These are phyloP conservation scores for Massarina eburnea DNA, from an alignment of 2,329 filamentous ascomycete species.

Conservation along the genomic window DNA sequence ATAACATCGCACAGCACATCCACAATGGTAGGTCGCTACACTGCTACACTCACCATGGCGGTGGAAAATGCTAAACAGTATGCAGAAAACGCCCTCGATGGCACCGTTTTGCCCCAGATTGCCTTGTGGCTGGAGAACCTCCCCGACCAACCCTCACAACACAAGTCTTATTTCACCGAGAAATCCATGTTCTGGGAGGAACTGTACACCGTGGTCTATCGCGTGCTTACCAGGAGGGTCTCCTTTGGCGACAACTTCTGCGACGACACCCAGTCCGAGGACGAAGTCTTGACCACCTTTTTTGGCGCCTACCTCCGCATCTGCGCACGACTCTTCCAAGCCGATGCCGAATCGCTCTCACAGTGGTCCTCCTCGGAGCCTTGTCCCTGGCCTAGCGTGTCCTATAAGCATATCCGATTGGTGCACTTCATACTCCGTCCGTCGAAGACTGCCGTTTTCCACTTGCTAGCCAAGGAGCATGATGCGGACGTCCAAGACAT, in stretches of 20 bases:
- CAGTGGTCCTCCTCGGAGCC: constrained; percentile 15
- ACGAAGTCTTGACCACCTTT: constrained; percentile 29
- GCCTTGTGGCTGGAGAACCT: constrained; percentile 31
- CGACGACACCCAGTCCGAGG: constrained; percentile 21
- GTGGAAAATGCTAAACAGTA: constrained; percentile 13
- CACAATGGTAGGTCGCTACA: constrained; percentile 22
- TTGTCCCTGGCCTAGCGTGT: constrained; percentile 22
- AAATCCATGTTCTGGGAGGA: constrained; percentile 40
- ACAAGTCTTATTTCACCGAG: constrained; percentile 27
- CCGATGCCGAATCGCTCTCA: constrained; percentile 27
- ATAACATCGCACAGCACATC: constrained; percentile 26
- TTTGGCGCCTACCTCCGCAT: constrained; percentile 31
- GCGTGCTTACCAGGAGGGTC: constrained; percentile 28
- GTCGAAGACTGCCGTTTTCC: constrained; percentile 27
- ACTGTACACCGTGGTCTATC: constrained; percentile 28
- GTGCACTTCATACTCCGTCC: constrained; percentile 24
- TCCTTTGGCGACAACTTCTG: constrained; percentile 31
- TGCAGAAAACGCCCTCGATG: constrained; percentile 21
- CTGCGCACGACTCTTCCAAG: constrained; percentile 27
- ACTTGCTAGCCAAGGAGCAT: constrained; percentile 32
- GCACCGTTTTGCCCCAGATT: constrained; percentile 26
- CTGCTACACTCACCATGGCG: too few species aligned
- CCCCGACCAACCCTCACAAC: constrained; percentile 22
- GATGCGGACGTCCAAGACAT: constrained; percentile 21
- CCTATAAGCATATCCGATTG: constrained; percentile 32